Percentiles rank a stretch among this genome's conserved stretches.
These are phyloP conservation scores for Fomitopsis betulina DNA, from an alignment of 1,284 basidiomycete genomes.

Conservation along the genomic window DNA sequence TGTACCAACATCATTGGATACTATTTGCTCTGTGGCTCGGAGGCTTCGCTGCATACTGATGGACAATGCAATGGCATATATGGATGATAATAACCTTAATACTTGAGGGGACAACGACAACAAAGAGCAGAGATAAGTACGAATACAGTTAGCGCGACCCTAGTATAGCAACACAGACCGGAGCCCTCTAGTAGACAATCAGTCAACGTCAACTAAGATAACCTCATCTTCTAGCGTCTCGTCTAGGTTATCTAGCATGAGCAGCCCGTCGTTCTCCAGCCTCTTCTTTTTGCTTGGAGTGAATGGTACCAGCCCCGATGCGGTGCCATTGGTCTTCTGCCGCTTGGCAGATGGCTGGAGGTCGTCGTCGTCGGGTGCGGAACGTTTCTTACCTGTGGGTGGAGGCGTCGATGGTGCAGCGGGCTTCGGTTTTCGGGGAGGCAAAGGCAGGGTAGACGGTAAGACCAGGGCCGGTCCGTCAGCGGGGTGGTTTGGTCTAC, in stretches of 20 bases:
- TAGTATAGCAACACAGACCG: neutral
- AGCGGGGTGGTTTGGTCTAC: constrained; percentile 46
- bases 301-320: constrained; percentile 14
- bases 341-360: constrained; percentile 55
- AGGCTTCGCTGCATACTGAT: neutral
- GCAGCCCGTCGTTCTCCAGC: constrained; percentile 68
- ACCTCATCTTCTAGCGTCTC: constrained; percentile 49
- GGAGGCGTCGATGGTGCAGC: constrained; percentile 33
- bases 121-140: constrained; percentile 3
- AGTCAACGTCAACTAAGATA: constrained; percentile 38
- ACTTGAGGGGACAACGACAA: neutral
- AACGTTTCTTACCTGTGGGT: constrained; percentile 47
- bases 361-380: constrained; percentile 49
- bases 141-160: neutral
- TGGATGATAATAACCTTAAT: neutral
- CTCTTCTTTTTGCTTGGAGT: constrained; percentile 60
- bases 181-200: neutral
- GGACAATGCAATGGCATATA: neutral
- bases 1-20: neutral
- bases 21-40: neutral
- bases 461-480: constrained; percentile 52
- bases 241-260: constrained; percentile 56
- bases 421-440: constrained; percentile 43
- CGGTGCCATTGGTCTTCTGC: constrained; percentile 25
- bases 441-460: constrained; percentile 55